Evolutionary conservation across 345 rosid genomes (phyloP).

Genomic region (Durio zibethinus): DNA sequence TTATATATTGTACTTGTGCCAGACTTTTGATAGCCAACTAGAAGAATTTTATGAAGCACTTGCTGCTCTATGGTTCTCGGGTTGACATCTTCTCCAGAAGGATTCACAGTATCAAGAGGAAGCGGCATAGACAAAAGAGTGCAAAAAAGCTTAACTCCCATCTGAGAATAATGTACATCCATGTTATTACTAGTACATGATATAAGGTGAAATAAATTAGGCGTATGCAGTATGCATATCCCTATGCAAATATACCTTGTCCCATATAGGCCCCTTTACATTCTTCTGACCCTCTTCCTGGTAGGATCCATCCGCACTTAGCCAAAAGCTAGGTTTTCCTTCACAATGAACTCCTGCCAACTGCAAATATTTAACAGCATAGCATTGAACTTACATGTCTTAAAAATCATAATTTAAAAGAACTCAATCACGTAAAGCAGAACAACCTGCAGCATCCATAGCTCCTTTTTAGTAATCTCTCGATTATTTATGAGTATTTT

Average conservation of each 20-base stretch:
- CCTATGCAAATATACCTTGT: constrained; percentile 41
- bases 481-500: constrained; percentile 52
- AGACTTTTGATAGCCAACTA: constrained; percentile 65
- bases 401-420: constrained; percentile 4
- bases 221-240: constrained; percentile 10
- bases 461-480: constrained; percentile 64
- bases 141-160: constrained; percentile 41
- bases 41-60: constrained; percentile 51
- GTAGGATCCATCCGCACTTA: constrained; percentile 59
- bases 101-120: constrained; percentile 36
- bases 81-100: constrained; percentile 33
- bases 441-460: constrained; percentile 74
- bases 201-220: constrained; percentile 9
- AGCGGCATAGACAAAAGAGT: constrained; percentile 55
- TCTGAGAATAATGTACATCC: constrained; percentile 33
- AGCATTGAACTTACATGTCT: background rate
- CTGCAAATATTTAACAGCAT: constrained; percentile 40
- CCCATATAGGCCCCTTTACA: constrained; percentile 55
- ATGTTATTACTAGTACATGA: constrained; percentile 10
- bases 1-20: constrained; percentile 86
- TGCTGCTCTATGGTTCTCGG: constrained; percentile 23
- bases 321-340: constrained; percentile 66
- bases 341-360: constrained; percentile 58
- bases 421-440: constrained; percentile 11
- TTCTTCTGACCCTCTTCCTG: constrained; percentile 74